Base-by-base conservation (phyloP, 495 filamentous ascomycete genomes). In the Penicillium pancosmium region DNA sequence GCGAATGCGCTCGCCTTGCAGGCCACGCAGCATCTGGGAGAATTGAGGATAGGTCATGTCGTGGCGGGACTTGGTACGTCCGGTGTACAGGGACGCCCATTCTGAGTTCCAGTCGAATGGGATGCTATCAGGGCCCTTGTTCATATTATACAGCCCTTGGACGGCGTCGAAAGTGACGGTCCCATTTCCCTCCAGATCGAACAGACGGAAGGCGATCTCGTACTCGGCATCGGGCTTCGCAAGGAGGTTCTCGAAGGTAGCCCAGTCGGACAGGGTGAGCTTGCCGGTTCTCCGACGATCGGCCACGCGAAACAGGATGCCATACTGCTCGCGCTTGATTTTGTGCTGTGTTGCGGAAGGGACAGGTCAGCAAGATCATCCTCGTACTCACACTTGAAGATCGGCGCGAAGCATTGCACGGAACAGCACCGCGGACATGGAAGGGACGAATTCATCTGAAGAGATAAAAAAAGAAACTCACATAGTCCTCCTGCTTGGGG, bases 61-160 rank as follows among this genome's bases (percentile, higher is more conserved):
- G 72, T 97, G 95, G 36, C 93, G 82, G 67, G 86, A 85, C 68
- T 86, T 88, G 76, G 86, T 91, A 58, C 88, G 85, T 34, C 94
- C 94, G 55, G 91, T 88, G 73, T 98, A 98, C 56, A 98, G 80
- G 50, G 86, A 91, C n/a, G 91, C 93, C 94, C 94, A 98, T 73
- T 96, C 91, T 52, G 89, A 93, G 70, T 91, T 87, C 94, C 94
- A 98, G 69, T 98, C 87, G 62, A 98, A 98, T 3, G 95, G 93
- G 52, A 98, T 90, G 66, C 82, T 90, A 34, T 89, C 82, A 3
- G 83, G 74, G 3, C 85, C 87, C 78, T 92, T 96, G 81, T 93
- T 94, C 63, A 83, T 78, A 66, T 91, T 87, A 73, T 93, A 96
- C 35, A 92, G 46, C 35, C 82, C 80, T 65, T 88, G 82, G 73